phyloP scores from a whole-genome alignment of 2,329 filamentous ascomycete species.

The Aspergillus neoniger region DNA sequence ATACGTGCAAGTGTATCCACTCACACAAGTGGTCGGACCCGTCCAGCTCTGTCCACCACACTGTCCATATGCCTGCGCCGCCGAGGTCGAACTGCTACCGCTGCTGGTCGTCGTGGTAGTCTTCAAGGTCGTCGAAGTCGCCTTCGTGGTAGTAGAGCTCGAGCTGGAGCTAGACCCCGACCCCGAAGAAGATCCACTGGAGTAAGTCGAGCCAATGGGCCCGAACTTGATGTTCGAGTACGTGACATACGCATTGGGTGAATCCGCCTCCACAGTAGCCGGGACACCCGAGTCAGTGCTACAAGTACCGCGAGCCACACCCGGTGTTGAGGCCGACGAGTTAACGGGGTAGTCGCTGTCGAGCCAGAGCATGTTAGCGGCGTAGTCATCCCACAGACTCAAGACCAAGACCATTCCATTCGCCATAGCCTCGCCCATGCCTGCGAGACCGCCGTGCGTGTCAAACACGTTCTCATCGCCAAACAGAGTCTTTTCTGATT shows the following conservation, averaged over 20 bases:
- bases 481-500: conserved; percentile 57
- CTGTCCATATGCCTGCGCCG: conserved; percentile 29
- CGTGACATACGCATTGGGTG: conserved; percentile 54
- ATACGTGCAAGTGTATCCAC: conserved; percentile 36
- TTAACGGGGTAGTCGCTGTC: conserved; percentile 64
- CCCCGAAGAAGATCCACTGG: conserved; percentile 10
- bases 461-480: conserved; percentile 57
- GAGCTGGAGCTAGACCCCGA: conserved; percentile 6
- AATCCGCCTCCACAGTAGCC: conserved; percentile 49
- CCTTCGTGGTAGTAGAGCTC: conserved; percentile 14
- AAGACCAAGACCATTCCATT: conserved; percentile 67
- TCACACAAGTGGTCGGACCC: conserved; percentile 36
- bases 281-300: conserved; percentile 55
- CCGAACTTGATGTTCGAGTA: conserved; percentile 65
- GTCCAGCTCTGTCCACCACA: conserved; percentile 40
- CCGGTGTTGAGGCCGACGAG: conserved; percentile 45
- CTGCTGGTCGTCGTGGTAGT: conserved; percentile 12
- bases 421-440: conserved; percentile 57
- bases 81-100: conserved; percentile 13
- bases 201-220: conserved; percentile 56
- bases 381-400: conserved; percentile 64
- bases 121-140: conserved; percentile 6
- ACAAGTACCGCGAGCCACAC: conserved; percentile 59
- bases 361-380: conserved; percentile 73
- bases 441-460: conserved; percentile 57